phyloP scores from a whole-genome alignment of 2,329 filamentous ascomycete genomes.

The Beauveria asiatica region DNA sequence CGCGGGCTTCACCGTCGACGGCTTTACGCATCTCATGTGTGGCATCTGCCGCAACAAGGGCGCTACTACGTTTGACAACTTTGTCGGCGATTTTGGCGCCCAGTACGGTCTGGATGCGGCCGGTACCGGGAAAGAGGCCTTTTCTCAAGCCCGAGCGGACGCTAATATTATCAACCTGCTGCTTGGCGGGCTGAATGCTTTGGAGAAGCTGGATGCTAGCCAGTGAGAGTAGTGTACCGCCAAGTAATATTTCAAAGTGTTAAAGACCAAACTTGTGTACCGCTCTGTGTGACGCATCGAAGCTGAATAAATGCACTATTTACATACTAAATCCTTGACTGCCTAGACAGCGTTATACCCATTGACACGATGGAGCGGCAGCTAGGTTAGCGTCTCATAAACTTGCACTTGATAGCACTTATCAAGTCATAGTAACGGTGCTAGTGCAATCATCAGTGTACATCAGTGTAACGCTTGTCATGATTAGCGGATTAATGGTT shows the following conservation, averaged over 20 bases:
- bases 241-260: no score
- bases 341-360: no score
- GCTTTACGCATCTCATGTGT: constrained; percentile 6
- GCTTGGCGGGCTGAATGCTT: neutral
- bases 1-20: constrained; percentile 5
- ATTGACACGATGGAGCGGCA: no score
- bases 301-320: no score
- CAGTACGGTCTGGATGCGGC: neutral
- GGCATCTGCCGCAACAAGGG: constrained; percentile 12
- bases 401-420: no score
- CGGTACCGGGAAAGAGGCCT: neutral
- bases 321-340: no score
- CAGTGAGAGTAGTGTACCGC: neutral
- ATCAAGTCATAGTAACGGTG: no score
- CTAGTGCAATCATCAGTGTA: no score
- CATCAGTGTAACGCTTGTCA: no score
- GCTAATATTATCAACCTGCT: neutral
- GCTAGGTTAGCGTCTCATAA: no score
- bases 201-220: neutral
- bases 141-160: neutral
- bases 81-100: neutral
- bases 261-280: no score
- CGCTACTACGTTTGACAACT: constrained; percentile 11
- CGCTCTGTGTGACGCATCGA: no score
- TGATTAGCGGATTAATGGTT: neutral